Evolutionary conservation across 495 filamentous ascomycete genomes (phyloP).

Genomic region (Penicillium silybi): DNA sequence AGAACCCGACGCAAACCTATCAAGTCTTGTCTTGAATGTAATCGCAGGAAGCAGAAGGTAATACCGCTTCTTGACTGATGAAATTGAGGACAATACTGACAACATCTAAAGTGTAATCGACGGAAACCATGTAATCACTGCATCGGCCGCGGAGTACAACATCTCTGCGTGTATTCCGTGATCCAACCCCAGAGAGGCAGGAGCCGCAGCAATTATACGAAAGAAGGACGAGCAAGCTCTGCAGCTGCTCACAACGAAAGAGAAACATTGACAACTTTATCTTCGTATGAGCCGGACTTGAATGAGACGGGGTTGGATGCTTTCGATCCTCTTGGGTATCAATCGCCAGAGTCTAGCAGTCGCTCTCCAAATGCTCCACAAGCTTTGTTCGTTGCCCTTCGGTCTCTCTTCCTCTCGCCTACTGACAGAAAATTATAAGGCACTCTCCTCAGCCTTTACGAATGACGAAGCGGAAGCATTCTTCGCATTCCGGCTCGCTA

Average conservation of each 20-base stretch:
- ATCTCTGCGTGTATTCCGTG: constrained; percentile 14
- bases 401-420: not conserved
- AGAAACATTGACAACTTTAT: constrained; percentile 8
- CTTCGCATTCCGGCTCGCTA: not conserved
- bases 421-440: not conserved
- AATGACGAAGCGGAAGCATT: not conserved
- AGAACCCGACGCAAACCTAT: constrained; percentile 14
- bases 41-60: constrained; percentile 22
- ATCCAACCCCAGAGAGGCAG: not conserved
- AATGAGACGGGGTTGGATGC: not conserved
- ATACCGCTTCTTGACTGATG: not conserved
- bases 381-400: constrained; percentile 3
- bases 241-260: not conserved
- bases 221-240: constrained; percentile 1
- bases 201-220: not conserved
- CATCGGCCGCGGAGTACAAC: constrained; percentile 11
- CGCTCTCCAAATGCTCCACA: not conserved
- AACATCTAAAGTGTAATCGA: constrained; percentile 12
- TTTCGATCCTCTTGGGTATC: constrained; percentile 5
- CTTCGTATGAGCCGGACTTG: constrained; percentile 16
- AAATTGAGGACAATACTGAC: not conserved
- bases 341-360: not conserved
- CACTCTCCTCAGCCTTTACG: not conserved
- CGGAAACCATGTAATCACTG: constrained; percentile 20
- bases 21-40: constrained; percentile 20